Evolutionary conservation across 192 early-diverging fungal genomes (phyloP).

Genomic region (Coemansia sp.): DNA sequence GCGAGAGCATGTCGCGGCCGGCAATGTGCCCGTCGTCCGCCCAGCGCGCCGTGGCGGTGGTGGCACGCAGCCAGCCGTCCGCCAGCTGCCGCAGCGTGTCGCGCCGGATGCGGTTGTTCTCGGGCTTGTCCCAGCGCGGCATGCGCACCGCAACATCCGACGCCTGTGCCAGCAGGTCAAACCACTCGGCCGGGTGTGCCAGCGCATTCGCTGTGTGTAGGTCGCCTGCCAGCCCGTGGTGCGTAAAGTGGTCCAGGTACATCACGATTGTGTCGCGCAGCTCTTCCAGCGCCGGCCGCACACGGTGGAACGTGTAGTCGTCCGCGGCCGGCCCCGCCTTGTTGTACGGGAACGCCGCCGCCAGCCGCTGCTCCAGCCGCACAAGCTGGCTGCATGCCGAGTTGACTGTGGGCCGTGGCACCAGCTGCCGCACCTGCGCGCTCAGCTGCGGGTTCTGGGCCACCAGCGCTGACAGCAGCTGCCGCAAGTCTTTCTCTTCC

Average conservation of each 20-base stretch:
- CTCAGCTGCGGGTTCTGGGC: constrained; percentile 71
- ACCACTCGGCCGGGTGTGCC: constrained; percentile 57
- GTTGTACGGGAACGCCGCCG: constrained; percentile 83
- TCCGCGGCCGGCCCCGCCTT: constrained; percentile 72
- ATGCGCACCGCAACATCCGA: constrained; percentile 72
- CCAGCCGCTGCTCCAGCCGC: constrained; percentile 67
- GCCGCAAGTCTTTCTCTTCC: constrained; percentile 70
- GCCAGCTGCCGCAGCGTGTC: constrained; percentile 70
- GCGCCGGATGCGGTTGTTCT: constrained; percentile 64
- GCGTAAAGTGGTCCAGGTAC: constrained; percentile 75
- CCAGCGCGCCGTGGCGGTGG: constrained; percentile 67
- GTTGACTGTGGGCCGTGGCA: constrained; percentile 82
- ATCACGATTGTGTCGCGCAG: constrained; percentile 69
- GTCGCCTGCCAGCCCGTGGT: constrained; percentile 76
- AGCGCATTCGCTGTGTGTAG: constrained; percentile 42
- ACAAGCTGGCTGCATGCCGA: constrained; percentile 66
- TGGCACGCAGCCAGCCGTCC: constrained; percentile 73
- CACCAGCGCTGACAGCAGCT: constrained; percentile 70
- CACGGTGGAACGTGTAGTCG: constrained; percentile 88
- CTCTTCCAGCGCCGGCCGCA: constrained; percentile 71
- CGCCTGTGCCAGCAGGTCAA: constrained; percentile 78
- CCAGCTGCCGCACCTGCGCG: constrained; percentile 63
- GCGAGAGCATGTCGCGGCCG: constrained; percentile 70
- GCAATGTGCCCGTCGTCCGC: constrained; percentile 80
- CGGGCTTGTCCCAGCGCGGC: constrained; percentile 72